phyloP scores from a whole-genome alignment of 1,139 yeast genomes.

The Schizosaccharomyces versatilis region DNA sequence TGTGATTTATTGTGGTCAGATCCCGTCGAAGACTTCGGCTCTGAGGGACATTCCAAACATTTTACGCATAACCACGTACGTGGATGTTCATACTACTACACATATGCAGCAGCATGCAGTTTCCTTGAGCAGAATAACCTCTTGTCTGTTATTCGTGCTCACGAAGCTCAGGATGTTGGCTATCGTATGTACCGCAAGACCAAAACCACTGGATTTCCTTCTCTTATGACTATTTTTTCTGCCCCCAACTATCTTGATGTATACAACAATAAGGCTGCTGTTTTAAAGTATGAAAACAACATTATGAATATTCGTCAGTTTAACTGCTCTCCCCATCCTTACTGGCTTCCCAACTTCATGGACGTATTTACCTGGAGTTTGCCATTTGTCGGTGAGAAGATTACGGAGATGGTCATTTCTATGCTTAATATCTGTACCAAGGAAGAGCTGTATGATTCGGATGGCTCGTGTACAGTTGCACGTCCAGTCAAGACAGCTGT shows the following conservation, averaged over 20 bases:
- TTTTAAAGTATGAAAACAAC: slow-evolving; percentile 57
- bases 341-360: slow-evolving; percentile 93
- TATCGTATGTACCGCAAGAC: slow-evolving; percentile 84
- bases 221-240: slow-evolving; percentile 73
- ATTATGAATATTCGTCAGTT: slow-evolving; percentile 92
- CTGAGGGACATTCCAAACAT: slow-evolving; percentile 32
- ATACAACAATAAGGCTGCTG: slow-evolving; percentile 90
- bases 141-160: slow-evolving; percentile 74
- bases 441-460: slow-evolving; percentile 66
- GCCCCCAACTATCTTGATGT: slow-evolving; percentile 92
- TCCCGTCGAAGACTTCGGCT: slow-evolving; percentile 75
- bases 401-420: slow-evolving; percentile 80
- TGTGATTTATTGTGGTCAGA: slow-evolving; percentile 95
- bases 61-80: slow-evolving; percentile 56
- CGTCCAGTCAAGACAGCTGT: slow-evolving; percentile 9
- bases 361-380: slow-evolving; percentile 94
- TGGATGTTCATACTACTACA: slow-evolving; percentile 81
- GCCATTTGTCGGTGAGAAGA: slow-evolving; percentile 90
- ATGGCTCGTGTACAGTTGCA: slow-evolving; percentile 11
- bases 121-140: slow-evolving; percentile 64
- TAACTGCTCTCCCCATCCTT: slow-evolving; percentile 83
- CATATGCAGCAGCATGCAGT: slow-evolving; percentile 64
- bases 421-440: slow-evolving; percentile 85
- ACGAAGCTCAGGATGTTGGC: slow-evolving; percentile 95
- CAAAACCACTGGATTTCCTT: slow-evolving; percentile 74